phyloP scores from a whole-genome alignment of 2,329 filamentous ascomycete genomes.

The Calonectria ilicicola region DNA sequence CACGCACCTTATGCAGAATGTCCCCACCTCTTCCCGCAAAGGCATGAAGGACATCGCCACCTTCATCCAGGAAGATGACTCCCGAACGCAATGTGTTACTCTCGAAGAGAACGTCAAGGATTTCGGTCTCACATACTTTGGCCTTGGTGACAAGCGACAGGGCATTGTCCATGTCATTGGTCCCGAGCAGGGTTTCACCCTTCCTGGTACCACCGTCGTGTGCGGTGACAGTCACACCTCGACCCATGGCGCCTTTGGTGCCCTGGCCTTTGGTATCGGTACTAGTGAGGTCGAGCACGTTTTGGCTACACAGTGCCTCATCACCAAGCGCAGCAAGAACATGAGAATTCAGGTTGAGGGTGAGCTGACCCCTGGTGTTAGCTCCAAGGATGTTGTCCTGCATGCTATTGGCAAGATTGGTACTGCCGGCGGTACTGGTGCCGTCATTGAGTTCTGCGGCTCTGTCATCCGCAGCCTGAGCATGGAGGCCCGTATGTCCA shows the following conservation, averaged over 20 bases:
- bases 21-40: conserved; percentile 91
- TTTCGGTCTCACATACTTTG: conserved; percentile 97
- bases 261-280: conserved; percentile 95
- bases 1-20: conserved; percentile 71
- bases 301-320: conserved; percentile 93
- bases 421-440: conserved; percentile 93
- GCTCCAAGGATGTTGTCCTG: conserved; percentile 94
- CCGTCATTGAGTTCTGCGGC: conserved; percentile 97
- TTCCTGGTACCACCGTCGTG: conserved; percentile 95
- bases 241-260: conserved; percentile 95
- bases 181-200: conserved; percentile 97
- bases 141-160: conserved; percentile 94
- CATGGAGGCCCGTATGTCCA: conserved; percentile 98
- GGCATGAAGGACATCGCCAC: conserved; percentile 92
- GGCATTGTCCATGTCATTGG: conserved; percentile 99
- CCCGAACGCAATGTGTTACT: conserved; percentile 91
- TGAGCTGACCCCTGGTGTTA: conserved; percentile 88
- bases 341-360: conserved; percentile 98
- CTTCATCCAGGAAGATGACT: conserved; percentile 96
- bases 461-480: conserved; percentile 90
- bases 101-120: conserved; percentile 98
- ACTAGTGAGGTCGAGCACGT: conserved; percentile 99
- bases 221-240: conserved; percentile 99
- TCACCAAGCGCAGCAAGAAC: conserved; percentile 97
- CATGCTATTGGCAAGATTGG: conserved; percentile 94